Percentiles rank a stretch among this genome's conserved stretches.
phyloP scores from a whole-genome alignment of 768 basidiomycete species.

The Trametes cinnabarina region DNA sequence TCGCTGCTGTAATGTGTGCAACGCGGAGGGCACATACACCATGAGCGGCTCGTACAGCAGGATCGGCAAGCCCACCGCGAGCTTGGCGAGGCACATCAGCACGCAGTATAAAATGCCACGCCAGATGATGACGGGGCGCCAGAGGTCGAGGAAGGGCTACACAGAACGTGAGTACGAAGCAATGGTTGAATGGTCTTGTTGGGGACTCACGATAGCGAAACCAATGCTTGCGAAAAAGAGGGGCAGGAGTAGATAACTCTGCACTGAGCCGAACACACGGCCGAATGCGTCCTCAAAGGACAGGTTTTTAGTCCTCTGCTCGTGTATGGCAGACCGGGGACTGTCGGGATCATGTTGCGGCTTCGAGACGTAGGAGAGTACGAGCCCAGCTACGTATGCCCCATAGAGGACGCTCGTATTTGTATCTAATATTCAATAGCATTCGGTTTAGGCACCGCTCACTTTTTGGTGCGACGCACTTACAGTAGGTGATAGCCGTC shows the following conservation, averaged over 20 bases:
- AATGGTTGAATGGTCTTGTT: background rate
- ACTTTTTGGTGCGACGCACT: background rate
- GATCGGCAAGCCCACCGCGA: conserved; percentile 46
- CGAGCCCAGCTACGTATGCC: conserved; percentile 57
- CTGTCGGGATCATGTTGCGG: background rate
- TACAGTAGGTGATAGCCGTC: conserved; percentile 48
- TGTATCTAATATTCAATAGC: conserved; percentile 23
- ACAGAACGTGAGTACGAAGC: background rate
- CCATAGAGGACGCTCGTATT: conserved; percentile 63
- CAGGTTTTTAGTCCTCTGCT: background rate
- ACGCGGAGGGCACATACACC: background rate
- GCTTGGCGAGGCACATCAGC: conserved; percentile 56
- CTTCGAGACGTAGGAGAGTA: conserved; percentile 39
- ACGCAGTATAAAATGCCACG: conserved; percentile 55
- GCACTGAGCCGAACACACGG: conserved; percentile 34
- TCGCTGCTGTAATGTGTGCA: background rate
- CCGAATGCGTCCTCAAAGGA: conserved; percentile 22
- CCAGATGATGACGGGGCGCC: conserved; percentile 41
- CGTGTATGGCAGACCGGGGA: background rate
- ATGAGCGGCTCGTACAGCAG: conserved; percentile 25
- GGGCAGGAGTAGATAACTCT: conserved; percentile 46
- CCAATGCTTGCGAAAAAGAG: conserved; percentile 71
- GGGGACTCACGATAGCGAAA: conserved; percentile 32
- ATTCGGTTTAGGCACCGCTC: background rate
- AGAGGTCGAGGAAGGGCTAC: conserved; percentile 26